phyloP scores from a whole-genome alignment of 495 filamentous ascomycete genomes.

The Xylaria sp. region DNA sequence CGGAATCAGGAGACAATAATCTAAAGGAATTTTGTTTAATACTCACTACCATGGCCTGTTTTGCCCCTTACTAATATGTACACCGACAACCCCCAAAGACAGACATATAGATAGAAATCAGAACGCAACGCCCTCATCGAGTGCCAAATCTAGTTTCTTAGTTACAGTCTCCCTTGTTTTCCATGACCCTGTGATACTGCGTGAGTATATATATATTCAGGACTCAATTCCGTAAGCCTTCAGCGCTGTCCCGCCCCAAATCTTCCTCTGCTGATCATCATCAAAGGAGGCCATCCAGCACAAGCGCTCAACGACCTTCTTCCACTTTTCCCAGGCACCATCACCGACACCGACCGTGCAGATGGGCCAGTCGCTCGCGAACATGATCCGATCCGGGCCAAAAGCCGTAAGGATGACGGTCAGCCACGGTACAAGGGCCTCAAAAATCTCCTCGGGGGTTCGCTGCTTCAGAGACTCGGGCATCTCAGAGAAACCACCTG shows the following conservation, averaged over 20 bases:
- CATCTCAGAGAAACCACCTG: conserved; percentile 80
- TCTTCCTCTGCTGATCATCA: conserved; percentile 61
- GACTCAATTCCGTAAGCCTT: conserved; percentile 66
- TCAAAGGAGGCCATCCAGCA: conserved; percentile 64
- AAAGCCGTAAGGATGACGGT: conserved; percentile 71
- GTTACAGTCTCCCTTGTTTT: neutral
- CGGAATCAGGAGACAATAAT: neutral
- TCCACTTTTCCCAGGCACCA: conserved; percentile 64
- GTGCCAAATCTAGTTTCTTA: too few relatives aligned
- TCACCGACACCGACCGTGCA: conserved; percentile 72
- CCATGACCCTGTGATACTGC: neutral
- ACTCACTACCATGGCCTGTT: neutral
- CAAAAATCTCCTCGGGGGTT: conserved; percentile 55
- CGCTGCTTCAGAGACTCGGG: conserved; percentile 49
- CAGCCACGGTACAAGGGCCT: conserved; percentile 66
- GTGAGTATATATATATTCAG: neutral
- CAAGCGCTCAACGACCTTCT: conserved; percentile 63
- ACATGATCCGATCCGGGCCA: conserved; percentile 76
- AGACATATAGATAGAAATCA: neutral
- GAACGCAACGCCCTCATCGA: neutral
- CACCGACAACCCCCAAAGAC: neutral
- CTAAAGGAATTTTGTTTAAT: neutral
- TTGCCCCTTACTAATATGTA: neutral
- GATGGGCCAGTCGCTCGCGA: conserved; percentile 90
- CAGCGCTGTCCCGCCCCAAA: conserved; percentile 75